These are phyloP conservation scores for Chaetomidium leptoderma DNA, from an alignment of 495 filamentous ascomycete species.

Conservation along the genomic window DNA sequence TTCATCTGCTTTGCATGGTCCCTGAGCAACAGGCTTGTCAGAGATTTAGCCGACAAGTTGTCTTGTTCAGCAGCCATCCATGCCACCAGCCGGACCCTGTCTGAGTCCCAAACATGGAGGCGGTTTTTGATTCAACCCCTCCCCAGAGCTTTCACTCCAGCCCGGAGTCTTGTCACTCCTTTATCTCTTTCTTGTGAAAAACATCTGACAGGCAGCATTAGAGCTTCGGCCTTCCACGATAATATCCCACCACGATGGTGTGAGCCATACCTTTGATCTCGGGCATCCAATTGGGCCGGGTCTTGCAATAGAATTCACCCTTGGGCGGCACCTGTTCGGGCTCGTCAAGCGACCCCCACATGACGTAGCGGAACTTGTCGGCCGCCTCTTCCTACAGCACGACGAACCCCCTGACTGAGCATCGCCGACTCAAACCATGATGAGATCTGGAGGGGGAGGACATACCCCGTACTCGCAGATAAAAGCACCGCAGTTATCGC, in stretches of 20 bases:
- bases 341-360: slow-evolving; percentile 62
- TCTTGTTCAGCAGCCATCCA: background rate
- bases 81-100: background rate
- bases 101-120: no score
- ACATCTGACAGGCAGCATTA: slow-evolving; percentile 35
- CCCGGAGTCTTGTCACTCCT: slow-evolving; percentile 51
- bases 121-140: no score
- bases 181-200: slow-evolving; percentile 59
- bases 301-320: slow-evolving; percentile 64
- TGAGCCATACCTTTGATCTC: slow-evolving; percentile 49
- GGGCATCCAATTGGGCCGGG: slow-evolving; percentile 59
- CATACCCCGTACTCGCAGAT: slow-evolving; percentile 62
- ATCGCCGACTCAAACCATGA: background rate
- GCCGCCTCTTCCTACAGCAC: slow-evolving; percentile 47
- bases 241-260: background rate
- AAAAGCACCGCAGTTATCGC: slow-evolving; percentile 56
- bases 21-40: background rate
- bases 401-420: background rate
- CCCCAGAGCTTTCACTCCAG: no score
- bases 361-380: slow-evolving; percentile 57
- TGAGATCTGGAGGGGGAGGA: background rate
- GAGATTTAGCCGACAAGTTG: background rate
- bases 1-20: background rate
- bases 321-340: slow-evolving; percentile 58
- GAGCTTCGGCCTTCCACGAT: background rate